A percentile compares a stretch with the other conserved stretches of the same genome.
These are phyloP conservation scores for Fusarium cyanostomum DNA, from an alignment of 2,329 filamentous ascomycete species.

Conservation along the genomic window DNA sequence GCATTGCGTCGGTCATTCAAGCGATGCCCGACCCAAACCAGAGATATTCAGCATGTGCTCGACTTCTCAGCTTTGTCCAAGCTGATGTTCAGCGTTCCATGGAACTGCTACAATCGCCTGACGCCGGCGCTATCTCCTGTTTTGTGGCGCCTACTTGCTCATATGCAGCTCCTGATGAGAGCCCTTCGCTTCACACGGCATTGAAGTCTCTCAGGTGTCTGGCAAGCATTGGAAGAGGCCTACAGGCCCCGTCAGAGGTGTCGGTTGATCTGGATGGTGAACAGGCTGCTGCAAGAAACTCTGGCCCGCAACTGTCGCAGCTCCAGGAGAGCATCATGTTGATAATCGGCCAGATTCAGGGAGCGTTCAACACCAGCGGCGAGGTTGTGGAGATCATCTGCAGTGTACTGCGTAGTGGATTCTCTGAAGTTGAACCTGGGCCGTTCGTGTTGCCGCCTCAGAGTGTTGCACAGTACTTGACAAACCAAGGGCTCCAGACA, in stretches of 20 bases:
- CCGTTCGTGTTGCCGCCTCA: slow-evolving; percentile 79
- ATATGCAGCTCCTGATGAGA: slow-evolving; percentile 51
- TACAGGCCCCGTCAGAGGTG: slow-evolving; percentile 74
- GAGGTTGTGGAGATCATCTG: slow-evolving; percentile 79
- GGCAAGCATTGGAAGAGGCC: slow-evolving; percentile 73
- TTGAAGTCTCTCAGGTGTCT: slow-evolving; percentile 73
- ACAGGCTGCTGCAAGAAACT: background rate
- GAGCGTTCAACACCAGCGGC: slow-evolving; percentile 65
- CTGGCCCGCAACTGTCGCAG: slow-evolving; percentile 35
- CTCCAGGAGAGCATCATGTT: slow-evolving; percentile 59
- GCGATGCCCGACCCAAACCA: slow-evolving; percentile 69
- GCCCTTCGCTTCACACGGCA: slow-evolving; percentile 58
- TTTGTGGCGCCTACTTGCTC: slow-evolving; percentile 37
- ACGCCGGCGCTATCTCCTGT: slow-evolving; percentile 33
- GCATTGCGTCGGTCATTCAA: slow-evolving; percentile 79
- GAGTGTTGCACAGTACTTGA: slow-evolving; percentile 73
- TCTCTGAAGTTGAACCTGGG: slow-evolving; percentile 76
- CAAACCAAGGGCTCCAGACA: slow-evolving; percentile 65
- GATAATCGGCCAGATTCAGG: slow-evolving; percentile 58
- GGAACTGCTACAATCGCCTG: slow-evolving; percentile 29
- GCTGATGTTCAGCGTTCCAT: slow-evolving; percentile 57
- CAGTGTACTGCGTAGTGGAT: slow-evolving; percentile 75
- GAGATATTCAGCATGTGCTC: slow-evolving; percentile 59
- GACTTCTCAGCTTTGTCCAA: slow-evolving; percentile 61
- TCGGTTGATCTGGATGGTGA: slow-evolving; percentile 73